phyloP scores from a whole-genome alignment of 352 stramenopile genomes.

The Globisporangium camurandrum region DNA sequence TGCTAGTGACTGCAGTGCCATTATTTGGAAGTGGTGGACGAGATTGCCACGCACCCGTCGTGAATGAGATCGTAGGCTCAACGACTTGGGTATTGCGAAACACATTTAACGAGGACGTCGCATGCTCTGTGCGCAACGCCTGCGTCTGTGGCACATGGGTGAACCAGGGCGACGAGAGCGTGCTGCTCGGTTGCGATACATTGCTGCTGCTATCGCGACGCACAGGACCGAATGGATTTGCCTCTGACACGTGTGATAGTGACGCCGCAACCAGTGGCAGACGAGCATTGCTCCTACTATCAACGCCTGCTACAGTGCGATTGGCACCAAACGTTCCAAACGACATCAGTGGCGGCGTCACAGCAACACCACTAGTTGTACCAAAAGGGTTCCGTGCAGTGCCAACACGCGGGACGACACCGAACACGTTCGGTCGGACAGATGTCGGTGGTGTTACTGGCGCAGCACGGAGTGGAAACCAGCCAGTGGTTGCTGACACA shows the following conservation, averaged over 20 bases:
- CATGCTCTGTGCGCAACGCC: neutral
- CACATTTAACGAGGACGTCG: neutral
- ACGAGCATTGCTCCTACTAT: too few species aligned
- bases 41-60: neutral
- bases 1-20: neutral
- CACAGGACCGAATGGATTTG: conserved; percentile 2
- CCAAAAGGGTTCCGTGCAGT: conserved; percentile 8
- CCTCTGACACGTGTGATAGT: too few species aligned
- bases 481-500: neutral
- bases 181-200: neutral
- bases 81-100: neutral
- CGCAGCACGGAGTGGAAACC: conserved; percentile 2
- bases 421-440: neutral
- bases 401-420: neutral
- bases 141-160: neutral
- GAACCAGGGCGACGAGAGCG: neutral
- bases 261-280: too few species aligned
- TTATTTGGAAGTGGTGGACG: neutral
- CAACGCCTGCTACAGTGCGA: too few species aligned
- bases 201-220: neutral
- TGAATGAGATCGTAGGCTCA: conserved; percentile 1
- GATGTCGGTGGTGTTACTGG: neutral
- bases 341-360: neutral
- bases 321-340: neutral
- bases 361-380: neutral